Conservation (phyloP, 805 yeast species). For the Pichia deserticola region DNA sequence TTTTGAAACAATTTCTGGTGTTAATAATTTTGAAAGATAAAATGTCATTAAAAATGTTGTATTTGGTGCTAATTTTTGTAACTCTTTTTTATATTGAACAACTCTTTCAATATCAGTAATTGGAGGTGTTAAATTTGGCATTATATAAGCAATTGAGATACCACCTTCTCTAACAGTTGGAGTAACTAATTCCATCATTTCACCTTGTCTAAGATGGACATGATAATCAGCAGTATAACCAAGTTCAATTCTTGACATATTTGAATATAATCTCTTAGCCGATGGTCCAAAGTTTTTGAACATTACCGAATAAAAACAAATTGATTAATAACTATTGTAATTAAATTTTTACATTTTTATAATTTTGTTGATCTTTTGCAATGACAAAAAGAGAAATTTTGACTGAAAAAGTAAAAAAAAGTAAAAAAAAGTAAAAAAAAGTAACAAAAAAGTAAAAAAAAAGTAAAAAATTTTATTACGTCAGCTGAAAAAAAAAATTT, state of each 20-base stretch:
- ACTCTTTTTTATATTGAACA: constrained; percentile 53
- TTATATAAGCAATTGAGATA: constrained; percentile 79
- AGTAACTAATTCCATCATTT: constrained; percentile 84
- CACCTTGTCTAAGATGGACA: constrained; percentile 91
- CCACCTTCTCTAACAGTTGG: constrained; percentile 93
- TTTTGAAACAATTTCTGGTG: constrained; percentile 75
- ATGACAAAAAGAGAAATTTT: no score
- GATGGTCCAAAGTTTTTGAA: not conserved
- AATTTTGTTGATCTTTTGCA: no score
- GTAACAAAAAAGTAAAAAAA: not conserved
- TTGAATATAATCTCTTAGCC: not conserved
- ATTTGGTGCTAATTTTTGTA: constrained; percentile 63
- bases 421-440: not conserved
- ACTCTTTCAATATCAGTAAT: constrained; percentile 70
- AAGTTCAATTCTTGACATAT: constrained; percentile 34
- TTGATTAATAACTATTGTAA: no score
- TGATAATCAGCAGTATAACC: constrained; percentile 88
- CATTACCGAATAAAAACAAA: not conserved
- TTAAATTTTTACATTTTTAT: no score
- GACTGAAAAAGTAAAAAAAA: not conserved
- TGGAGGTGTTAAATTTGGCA: constrained; percentile 97
- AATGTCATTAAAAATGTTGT: constrained; percentile 91
- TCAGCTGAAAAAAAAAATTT: constrained; percentile 3
- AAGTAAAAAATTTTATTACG: not conserved
- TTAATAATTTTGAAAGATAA: constrained; percentile 67